Evolutionary conservation across 805 yeast species (phyloP), one percentile per base, ranked within the genome.

Genomic region (Yarrowia hollandica): DNA sequence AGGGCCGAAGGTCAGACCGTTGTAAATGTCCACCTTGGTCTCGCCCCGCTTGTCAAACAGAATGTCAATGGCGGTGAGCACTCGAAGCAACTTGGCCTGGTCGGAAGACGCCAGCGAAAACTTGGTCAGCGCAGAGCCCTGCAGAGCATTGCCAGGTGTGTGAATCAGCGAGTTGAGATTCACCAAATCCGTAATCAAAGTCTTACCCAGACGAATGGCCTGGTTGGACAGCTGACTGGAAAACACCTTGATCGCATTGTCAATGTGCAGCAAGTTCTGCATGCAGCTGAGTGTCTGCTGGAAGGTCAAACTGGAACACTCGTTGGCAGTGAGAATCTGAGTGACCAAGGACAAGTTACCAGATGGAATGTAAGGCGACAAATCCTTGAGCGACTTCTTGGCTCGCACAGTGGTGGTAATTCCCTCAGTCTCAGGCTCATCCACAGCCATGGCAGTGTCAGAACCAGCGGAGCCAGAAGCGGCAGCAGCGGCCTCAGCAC

Each of bases 31-130:
- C 42, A 35, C 34, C 42, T 35, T 52, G 0, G 64, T 46, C 56
- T 64, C 63, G 10, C 59, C 62, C 1, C 64, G 63, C 34, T 61
- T 59, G 44, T 84, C 89, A 69, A 82, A 86, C 67, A 91, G 75
- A 65, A 86, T 89, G 66, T 91, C 97, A 60, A 91, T 77, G 0
- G 97, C 96, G 0, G 97, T 90, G 62, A 91, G 75, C 2, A 90
- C 84, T 55, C 96, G 79, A 59, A 92, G 74, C n/a, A 94, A 72
- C 66, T 90, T 90, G 7, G 97, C 88, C 69, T 94, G 98, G 62
- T 87, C 90, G 0, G 96, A 87, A 38, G 87, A 82, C 1, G 90
- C 82, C 0, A 89, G 81, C 2, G 94, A 87, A 67, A 91, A 88
- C 64, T 82, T 82, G 23, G 81, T 73, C 61, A 90, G 76, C 2